Base-by-base conservation (phyloP, 495 filamentous ascomycete genomes). In the Penicillium turbatum region DNA sequence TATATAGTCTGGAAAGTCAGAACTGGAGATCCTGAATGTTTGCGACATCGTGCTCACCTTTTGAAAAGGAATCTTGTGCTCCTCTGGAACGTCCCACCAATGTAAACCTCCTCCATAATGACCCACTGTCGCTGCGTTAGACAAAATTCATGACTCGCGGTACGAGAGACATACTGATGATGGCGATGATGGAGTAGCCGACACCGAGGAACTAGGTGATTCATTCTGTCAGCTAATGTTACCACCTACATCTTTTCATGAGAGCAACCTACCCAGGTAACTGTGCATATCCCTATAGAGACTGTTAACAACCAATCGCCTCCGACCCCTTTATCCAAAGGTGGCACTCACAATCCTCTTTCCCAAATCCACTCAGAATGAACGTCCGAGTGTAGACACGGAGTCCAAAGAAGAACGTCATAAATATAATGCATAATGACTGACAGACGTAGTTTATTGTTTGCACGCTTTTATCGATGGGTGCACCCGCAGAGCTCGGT, bases 51-150 rank as follows among this genome's bases (percentile, higher is more conserved):
- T 30, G 15, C 34, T 19, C 54, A 65, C 63, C 55, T 65, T 68
- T 32, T 39, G 21, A 34, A 61, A 68, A 6, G 63, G 55, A 38
- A 64, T 57, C 6, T 31, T 45, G 19, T 66, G 12, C 9, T 50
- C 42, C 5, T 35, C 10, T 5, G 51, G 48, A 17, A 66, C 66
- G 27, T 69, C 57, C 11, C 29, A 11, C 12, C 50, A 36, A 21
- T 69, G 63, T 30, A 63, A 41, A 12, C 66, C 66, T 44, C 66
- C 61, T 41, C 59, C 63, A 43, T 61, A 63, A 12, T 61, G 44
- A 40, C 64, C 64, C 66, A 67, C 65, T 67, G 37, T 2, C 17
- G 6, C 19, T 19, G 19, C 9, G n/a, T 59, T 56, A 54, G 56
- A 21, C 13, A 30, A 9, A n/a, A 12, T 10, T 9, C 3, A 10